phyloP scores from a whole-genome alignment of 495 filamentous ascomycete genomes.

The Neurospora tetrasperma region DNA sequence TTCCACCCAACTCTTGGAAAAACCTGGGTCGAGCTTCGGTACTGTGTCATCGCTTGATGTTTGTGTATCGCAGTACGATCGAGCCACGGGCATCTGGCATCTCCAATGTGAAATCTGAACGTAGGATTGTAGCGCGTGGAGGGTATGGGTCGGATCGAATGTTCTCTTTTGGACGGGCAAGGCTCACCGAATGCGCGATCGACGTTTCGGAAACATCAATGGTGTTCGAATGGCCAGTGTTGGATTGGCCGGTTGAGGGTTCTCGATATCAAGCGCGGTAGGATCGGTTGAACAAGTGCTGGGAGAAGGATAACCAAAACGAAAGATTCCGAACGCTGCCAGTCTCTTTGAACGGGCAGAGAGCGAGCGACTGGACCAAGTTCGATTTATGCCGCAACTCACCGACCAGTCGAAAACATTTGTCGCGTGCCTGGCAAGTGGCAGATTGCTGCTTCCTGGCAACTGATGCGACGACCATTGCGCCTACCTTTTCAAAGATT shows the following conservation, averaged over 20 bases:
- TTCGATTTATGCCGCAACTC: not conserved
- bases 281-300: not conserved
- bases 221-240: not conserved
- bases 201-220: not conserved
- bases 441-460: no score
- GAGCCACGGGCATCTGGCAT: not conserved
- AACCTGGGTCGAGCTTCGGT: not conserved
- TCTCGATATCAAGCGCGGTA: not conserved
- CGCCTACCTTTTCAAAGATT: not conserved
- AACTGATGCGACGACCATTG: not conserved
- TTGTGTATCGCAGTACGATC: not conserved
- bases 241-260: not conserved
- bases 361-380: not conserved
- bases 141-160: not conserved
- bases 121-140: not conserved
- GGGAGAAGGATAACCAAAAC: not conserved
- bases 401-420: not conserved
- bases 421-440: not conserved
- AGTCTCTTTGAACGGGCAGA: not conserved
- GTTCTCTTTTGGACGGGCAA: not conserved
- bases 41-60: not conserved
- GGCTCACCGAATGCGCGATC: not conserved
- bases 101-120: not conserved
- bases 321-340: not conserved
- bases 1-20: not conserved